phyloP scores from a whole-genome alignment of 352 stramenopile species.

The Phytophthora syringae region DNA sequence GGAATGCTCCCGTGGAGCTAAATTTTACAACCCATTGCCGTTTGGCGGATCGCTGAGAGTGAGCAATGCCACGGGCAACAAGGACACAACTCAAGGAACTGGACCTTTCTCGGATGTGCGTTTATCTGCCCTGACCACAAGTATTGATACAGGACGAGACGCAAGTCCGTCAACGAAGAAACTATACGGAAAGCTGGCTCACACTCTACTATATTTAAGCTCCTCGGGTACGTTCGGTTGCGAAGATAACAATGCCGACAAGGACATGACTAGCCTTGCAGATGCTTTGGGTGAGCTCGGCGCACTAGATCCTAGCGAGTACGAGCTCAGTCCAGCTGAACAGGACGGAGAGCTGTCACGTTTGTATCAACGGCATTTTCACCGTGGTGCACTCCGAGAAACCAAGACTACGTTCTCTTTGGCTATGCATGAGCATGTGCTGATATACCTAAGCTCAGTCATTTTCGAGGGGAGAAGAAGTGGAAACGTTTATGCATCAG shows the following conservation, averaged over 20 bases:
- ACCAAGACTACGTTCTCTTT: constrained; percentile 52
- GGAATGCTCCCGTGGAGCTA: constrained; percentile 46
- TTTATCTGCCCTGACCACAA: constrained; percentile 35
- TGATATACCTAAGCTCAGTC: constrained; percentile 68
- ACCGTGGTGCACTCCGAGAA: constrained; percentile 59
- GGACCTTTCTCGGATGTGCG: constrained; percentile 25
- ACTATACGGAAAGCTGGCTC: constrained; percentile 51
- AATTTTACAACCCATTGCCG: constrained; percentile 57
- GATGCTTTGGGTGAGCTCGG: constrained; percentile 74
- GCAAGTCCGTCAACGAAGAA: constrained; percentile 22
- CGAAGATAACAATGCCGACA: constrained; percentile 3
- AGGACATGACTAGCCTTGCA: constrained; percentile 45
- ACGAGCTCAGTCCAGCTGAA: constrained; percentile 65
- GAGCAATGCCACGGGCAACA: background rate
- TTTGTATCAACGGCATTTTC: constrained; percentile 66
- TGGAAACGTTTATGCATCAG: constrained; percentile 26
- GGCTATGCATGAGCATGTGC: constrained; percentile 66
- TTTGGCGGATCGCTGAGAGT: constrained; percentile 9
- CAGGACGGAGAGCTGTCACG: constrained; percentile 54
- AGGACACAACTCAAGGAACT: background rate
- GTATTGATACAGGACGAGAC: constrained; percentile 37
- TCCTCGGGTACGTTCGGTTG: constrained; percentile 29
- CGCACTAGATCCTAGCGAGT: constrained; percentile 58
- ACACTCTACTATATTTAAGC: constrained; percentile 63
- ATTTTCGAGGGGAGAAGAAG: constrained; percentile 56